phyloP scores from a whole-genome alignment of 495 filamentous ascomycete species.

The Recurvomyces mirabilis region DNA sequence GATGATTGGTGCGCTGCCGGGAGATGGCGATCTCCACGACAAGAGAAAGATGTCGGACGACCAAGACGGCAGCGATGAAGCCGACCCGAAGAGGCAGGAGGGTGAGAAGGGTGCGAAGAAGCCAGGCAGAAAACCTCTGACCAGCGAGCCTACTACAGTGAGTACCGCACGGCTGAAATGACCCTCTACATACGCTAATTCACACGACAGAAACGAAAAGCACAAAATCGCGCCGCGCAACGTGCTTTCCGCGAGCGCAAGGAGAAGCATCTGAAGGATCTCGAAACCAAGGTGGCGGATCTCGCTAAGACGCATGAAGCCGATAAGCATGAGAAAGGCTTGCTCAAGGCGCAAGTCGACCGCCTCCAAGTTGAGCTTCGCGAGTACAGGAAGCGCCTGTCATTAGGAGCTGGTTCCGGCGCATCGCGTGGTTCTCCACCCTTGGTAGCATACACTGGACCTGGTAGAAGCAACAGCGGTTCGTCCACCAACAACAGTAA shows the following conservation, averaged over 20 bases:
- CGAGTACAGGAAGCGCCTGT: conserved; percentile 80
- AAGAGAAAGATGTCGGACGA: conserved; percentile 22
- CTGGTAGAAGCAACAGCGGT: conserved; percentile 25
- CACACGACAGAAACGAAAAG: conserved; percentile 79
- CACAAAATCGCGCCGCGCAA: conserved; percentile 94
- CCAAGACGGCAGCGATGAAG: conserved; percentile 44
- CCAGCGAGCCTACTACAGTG: conserved; percentile 90
- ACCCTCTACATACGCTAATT: too few species aligned
- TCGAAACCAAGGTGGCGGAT: conserved; percentile 88
- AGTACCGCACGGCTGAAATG: too few species aligned
- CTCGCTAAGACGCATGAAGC: conserved; percentile 78
- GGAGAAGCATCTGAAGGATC: conserved; percentile 91
- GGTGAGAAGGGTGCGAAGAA: conserved; percentile 79
- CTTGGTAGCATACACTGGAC: conserved; percentile 24
- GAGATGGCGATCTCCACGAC: conserved; percentile 18
- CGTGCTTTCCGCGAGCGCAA: conserved; percentile 95
- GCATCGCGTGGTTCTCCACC: conserved; percentile 38
- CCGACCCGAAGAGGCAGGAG: conserved; percentile 66
- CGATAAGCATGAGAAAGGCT: conserved; percentile 74
- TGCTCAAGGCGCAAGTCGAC: conserved; percentile 76
- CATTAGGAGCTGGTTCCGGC: conserved; percentile 39
- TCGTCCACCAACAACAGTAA: conserved; percentile 28
- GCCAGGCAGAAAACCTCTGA: conserved; percentile 90
- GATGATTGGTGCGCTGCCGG: conserved; percentile 71
- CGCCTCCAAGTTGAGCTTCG: conserved; percentile 73